Percentiles rank a stretch among this genome's conserved stretches.
Evolutionary conservation across 352 stramenopile genomes (phyloP).

Genomic region (Pythium rhizo-oryzae): DNA sequence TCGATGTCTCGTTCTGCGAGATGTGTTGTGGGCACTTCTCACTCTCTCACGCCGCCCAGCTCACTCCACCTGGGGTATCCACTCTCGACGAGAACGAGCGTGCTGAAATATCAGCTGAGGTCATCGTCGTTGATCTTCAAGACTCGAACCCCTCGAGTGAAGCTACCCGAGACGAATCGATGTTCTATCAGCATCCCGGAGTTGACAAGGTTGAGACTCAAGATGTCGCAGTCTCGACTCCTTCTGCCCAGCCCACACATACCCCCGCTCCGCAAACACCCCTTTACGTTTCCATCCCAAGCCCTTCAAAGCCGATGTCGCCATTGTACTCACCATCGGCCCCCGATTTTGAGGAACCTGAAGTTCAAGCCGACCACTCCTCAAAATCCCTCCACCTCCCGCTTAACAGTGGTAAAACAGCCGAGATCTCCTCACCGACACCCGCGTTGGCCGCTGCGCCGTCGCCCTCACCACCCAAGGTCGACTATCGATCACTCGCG

Average conservation of each 20-base stretch:
- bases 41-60: slow-evolving; percentile 25
- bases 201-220: background rate
- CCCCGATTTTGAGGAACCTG: slow-evolving; percentile 26
- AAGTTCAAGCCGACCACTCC: background rate
- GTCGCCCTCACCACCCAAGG: slow-evolving; percentile 20
- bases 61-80: background rate
- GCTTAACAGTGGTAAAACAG: background rate
- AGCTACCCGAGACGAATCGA: background rate
- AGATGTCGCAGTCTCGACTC: no score
- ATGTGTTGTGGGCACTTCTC: slow-evolving; percentile 65
- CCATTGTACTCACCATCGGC: slow-evolving; percentile 35
- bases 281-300: slow-evolving; percentile 8
- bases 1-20: slow-evolving; percentile 61
- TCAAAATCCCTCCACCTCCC: background rate
- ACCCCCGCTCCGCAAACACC: background rate
- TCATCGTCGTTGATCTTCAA: background rate
- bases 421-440: slow-evolving; percentile 8
- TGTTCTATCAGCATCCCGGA: background rate
- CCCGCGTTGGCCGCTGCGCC: background rate
- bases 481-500: slow-evolving; percentile 53
- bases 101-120: background rate
- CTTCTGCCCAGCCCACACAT: background rate
- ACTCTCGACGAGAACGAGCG: background rate
- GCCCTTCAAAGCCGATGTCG: slow-evolving; percentile 19
- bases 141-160: background rate